Base-by-base conservation (phyloP, 2,329 filamentous ascomycete genomes). In the Diaporthe sp. region DNA sequence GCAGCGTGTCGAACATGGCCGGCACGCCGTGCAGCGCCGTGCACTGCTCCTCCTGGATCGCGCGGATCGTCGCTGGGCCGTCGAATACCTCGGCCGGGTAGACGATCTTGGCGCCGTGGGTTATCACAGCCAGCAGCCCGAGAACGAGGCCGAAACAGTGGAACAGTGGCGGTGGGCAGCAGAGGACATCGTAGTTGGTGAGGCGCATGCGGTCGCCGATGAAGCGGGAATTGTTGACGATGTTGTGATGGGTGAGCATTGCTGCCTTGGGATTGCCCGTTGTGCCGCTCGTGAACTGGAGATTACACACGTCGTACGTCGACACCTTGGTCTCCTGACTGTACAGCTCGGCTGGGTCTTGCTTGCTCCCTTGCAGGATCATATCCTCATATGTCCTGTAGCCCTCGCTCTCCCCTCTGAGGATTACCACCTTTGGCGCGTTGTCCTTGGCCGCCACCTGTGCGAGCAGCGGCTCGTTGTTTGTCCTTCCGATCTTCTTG, bases 121-220 rank as follows among this genome's bases (percentile, higher is more conserved):
- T 95, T 71, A 95, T 84, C 58, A 91, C 88, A 2, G 93, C 92
- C 73, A 96, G 88, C 59, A 96, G 87, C 12, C 94, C 94, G 4
- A 95, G 89, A 1, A 96, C 94, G 10, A 96, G 89, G 1, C 94
- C 94, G 81, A 96, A 96, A 86, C 94, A 96, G 86, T 97, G 95
- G 87, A 97, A 97, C 4, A 97, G 88, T 0, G 95, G 94, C 0
- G 94, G 94, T 4, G 94, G 94, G 82, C 94, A 97, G 86, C 94
- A 96, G 15, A 97, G 87, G 10, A 92, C 86, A 80, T 96, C 94
- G 61, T 87, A 85, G 3, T 89, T 84, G 0, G 90, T 92, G 22
- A 96, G 87, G 8, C 90, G 88, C 92, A 95, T 94, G 58, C 93
- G 90, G 82, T 95, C 93, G 72, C 93, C 94, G 68, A 93, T 92